Conservation (phyloP, 1,139 yeast genomes). For the Pichia sorboxylosa region DNA sequence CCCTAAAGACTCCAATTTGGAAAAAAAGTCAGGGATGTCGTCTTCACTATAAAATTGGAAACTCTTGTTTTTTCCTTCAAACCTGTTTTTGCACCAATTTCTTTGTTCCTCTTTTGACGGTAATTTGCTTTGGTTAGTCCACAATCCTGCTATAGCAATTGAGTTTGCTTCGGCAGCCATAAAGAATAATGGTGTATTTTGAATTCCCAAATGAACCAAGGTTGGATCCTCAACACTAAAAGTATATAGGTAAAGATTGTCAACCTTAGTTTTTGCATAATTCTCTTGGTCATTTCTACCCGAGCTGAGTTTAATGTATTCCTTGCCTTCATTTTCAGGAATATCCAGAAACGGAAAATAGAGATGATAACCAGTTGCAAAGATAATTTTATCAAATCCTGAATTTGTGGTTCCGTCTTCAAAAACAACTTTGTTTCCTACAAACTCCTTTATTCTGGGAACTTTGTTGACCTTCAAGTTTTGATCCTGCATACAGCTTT, state of each 20-base stretch:
- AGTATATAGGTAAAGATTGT: constrained; percentile 30
- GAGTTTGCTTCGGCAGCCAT: constrained; percentile 33
- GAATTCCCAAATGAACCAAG: constrained; percentile 31
- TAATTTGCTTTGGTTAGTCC: constrained; percentile 23
- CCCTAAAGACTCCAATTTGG: constrained; percentile 13
- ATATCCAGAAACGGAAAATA: constrained; percentile 29
- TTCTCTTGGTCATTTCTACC: constrained; percentile 12
- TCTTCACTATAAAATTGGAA: constrained; percentile 19
- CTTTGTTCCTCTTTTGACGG: constrained; percentile 19
- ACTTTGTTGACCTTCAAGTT: constrained; percentile 3
- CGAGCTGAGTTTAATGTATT: constrained; percentile 14
- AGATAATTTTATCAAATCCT: constrained; percentile 30
- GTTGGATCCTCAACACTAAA: constrained; percentile 34
- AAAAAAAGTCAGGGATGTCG: background rate
- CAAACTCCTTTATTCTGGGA: constrained; percentile 12
- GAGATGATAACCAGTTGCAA: constrained; percentile 37
- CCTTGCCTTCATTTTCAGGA: constrained; percentile 15
- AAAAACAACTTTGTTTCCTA: constrained; percentile 21
- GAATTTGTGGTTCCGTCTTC: constrained; percentile 26
- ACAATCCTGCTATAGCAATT: constrained; percentile 37
- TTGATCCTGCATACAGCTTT: constrained; percentile 5
- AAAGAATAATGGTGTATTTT: constrained; percentile 31
- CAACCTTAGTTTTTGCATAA: constrained; percentile 14
- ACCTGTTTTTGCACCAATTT: constrained; percentile 14
- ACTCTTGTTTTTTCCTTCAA: constrained; percentile 14